Percentiles rank a stretch among this genome's conserved stretches.
phyloP scores from a whole-genome alignment of 495 filamentous ascomycete genomes.

The Lindgomyces ingoldianus region DNA sequence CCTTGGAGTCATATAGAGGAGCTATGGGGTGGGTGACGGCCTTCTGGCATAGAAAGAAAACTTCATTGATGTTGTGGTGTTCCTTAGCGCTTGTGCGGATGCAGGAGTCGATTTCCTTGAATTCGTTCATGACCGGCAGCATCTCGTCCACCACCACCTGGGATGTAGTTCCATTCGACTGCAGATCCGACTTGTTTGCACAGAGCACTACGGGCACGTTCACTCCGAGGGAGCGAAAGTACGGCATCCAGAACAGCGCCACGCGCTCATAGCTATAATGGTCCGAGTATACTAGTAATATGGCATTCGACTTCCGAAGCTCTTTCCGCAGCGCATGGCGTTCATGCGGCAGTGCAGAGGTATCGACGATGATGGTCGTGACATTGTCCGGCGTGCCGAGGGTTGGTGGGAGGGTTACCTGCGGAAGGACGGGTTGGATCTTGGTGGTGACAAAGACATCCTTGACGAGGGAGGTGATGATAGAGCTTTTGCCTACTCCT shows the following conservation, averaged over 20 bases:
- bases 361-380: constrained; percentile 93
- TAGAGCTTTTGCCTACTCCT: constrained; percentile 64
- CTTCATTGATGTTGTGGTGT: constrained; percentile 93
- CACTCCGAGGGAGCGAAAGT: constrained; percentile 93
- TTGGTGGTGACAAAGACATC: constrained; percentile 91
- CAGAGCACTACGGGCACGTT: constrained; percentile 96
- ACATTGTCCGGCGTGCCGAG: constrained; percentile 92
- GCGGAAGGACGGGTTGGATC: constrained; percentile 90
- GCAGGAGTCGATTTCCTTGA: constrained; percentile 97
- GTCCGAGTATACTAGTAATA: constrained; percentile 95
- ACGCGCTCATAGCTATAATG: constrained; percentile 99
- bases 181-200: constrained; percentile 92
- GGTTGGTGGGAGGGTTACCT: constrained; percentile 87
- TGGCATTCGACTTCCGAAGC: constrained; percentile 94
- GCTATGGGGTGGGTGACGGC: constrained; percentile 98
- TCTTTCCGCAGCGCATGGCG: constrained; percentile 84
- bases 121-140: constrained; percentile 97
- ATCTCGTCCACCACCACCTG: constrained; percentile 95
- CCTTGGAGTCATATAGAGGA: constrained; percentile 94
- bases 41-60: constrained; percentile 96
- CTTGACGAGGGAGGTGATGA: constrained; percentile 83
- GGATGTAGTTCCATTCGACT: constrained; percentile 65
- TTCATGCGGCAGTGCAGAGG: constrained; percentile 92
- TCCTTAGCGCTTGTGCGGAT: constrained; percentile 94
- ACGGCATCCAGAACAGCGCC: constrained; percentile 95